Base-by-base conservation (phyloP, 345 rosid species). In the Arabis hirsuta region DNA sequence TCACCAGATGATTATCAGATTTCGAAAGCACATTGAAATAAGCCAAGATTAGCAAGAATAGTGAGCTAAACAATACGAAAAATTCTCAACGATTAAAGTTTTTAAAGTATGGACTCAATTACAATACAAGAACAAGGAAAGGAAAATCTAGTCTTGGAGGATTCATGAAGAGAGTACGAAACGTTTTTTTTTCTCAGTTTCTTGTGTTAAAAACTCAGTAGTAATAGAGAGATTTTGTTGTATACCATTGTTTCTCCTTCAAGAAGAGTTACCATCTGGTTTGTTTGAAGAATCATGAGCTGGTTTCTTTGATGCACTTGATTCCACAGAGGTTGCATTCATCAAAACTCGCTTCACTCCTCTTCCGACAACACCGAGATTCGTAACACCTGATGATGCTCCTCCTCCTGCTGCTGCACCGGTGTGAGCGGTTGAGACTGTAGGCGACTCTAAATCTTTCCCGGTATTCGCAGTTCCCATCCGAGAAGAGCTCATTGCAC, bases 291-390 rank as follows among this genome's bases (percentile, higher is more conserved):
- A 59, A 24, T 82, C 85, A 1, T 38, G 50, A 16, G 85, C 63
- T 12, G 87, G 83, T 74, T 82, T 95, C 96, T 95, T 95, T 7
- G 47, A 4, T 31, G 86, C 65, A 69, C 77, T 85, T 48, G 96
- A 86, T 27, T 83, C 88, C 29, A 74, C 69, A 3, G 90, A 43
- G 29, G 89, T 42, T 29, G 65, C 41, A 67, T 74, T 83, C 81
- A 52, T 80, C 76, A 81, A 66, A 53, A 91, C 96, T 50, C 96
- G 89, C 73, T 95, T 95, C 55, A 88, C 96, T 43, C 97, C 99
- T 83, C 98, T 86, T 77, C 98, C 99, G 47, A 91, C 96, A 4
- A 87, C 86, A 13, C 99, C 99, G 51, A 95, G 83, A 76, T 91
- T 80, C 3, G 96, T 91, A 57, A 95, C 96, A 54, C 80, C 85